Percentiles rank a stretch among this genome's conserved stretches.
Conservation (phyloP, 352 stramenopile species). For the Globisporangium canariense region DNA sequence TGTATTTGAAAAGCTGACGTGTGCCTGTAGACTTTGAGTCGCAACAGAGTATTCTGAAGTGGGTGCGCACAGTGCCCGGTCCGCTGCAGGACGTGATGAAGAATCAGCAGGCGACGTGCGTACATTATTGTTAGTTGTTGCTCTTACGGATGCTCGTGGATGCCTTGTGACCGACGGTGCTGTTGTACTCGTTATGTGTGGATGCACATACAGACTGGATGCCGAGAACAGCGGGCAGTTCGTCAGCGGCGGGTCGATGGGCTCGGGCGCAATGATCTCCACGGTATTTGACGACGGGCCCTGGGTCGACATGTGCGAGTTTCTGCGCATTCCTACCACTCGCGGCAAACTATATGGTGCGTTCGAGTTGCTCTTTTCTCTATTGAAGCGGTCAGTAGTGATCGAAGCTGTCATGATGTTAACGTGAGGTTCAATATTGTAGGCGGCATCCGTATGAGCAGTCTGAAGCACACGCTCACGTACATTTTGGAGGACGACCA, state of each 20-base stretch:
- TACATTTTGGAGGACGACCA: conserved; percentile 65
- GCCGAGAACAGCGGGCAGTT: conserved; percentile 33
- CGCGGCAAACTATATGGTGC: conserved; percentile 68
- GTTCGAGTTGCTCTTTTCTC: neutral
- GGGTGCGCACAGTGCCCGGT: conserved; percentile 65
- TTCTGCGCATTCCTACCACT: conserved; percentile 38
- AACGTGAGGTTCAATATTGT: neutral
- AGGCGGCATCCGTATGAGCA: conserved; percentile 70
- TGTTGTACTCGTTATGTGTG: neutral
- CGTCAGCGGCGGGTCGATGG: conserved; percentile 38
- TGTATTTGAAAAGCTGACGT: neutral
- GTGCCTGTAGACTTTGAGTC: conserved; percentile 39
- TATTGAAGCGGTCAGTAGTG: neutral
- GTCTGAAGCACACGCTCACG: conserved; percentile 52
- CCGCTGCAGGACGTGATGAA: conserved; percentile 79
- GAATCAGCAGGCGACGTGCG: conserved; percentile 48
- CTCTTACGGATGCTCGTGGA: neutral
- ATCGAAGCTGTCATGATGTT: too few relatives aligned
- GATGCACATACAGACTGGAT: conserved; percentile 35
- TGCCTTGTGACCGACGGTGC: neutral
- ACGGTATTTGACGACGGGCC: conserved; percentile 77
- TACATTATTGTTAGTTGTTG: neutral
- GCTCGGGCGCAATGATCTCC: conserved; percentile 39
- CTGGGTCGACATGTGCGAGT: conserved; percentile 81
- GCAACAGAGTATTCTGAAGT: conserved; percentile 74